phyloP scores from a whole-genome alignment of 176 grass and related monocot genomes.

The Eleusine indica region DNA sequence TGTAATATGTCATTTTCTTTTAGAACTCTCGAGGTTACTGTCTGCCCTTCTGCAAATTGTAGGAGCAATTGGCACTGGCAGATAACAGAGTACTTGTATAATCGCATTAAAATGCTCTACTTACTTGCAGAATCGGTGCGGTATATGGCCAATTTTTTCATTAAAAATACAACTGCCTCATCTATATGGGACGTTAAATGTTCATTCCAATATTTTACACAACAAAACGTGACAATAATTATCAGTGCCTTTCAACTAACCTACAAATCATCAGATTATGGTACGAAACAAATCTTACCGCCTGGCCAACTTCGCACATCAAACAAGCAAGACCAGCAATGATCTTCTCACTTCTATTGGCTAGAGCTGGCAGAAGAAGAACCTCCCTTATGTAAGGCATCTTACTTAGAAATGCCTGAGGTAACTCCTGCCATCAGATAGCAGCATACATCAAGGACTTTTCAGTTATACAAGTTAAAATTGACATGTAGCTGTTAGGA shows the following conservation, averaged over 20 bases:
- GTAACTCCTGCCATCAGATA: slow-evolving; percentile 65
- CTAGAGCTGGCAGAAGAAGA: slow-evolving; percentile 77
- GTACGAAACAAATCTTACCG: slow-evolving; percentile 62
- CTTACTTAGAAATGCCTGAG: slow-evolving; percentile 75
- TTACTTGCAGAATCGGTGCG: not conserved
- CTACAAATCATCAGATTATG: slow-evolving; percentile 33
- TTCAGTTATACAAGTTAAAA: slow-evolving; percentile 8
- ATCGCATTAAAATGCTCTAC: not conserved
- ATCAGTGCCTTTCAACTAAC: slow-evolving; percentile 14
- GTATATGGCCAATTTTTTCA: not conserved
- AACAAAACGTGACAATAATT: not conserved
- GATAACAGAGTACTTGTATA: not conserved
- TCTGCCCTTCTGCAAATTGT: not conserved
- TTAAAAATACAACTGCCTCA: not conserved
- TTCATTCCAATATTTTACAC: not conserved
- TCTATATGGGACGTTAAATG: not conserved
- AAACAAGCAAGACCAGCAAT: slow-evolving; percentile 80
- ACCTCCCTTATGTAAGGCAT: slow-evolving; percentile 88
- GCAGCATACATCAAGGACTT: slow-evolving; percentile 8
- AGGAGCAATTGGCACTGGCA: not conserved
- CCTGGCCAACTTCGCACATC: slow-evolving; percentile 91
- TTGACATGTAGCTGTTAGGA: not conserved
- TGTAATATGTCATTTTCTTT: not conserved
- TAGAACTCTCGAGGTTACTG: not conserved
- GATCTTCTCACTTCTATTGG: slow-evolving; percentile 76